A percentile compares a stretch with the other conserved stretches of the same genome.
Conservation (phyloP, 345 rosid genomes). For the Arabidopsis arenosa region DNA sequence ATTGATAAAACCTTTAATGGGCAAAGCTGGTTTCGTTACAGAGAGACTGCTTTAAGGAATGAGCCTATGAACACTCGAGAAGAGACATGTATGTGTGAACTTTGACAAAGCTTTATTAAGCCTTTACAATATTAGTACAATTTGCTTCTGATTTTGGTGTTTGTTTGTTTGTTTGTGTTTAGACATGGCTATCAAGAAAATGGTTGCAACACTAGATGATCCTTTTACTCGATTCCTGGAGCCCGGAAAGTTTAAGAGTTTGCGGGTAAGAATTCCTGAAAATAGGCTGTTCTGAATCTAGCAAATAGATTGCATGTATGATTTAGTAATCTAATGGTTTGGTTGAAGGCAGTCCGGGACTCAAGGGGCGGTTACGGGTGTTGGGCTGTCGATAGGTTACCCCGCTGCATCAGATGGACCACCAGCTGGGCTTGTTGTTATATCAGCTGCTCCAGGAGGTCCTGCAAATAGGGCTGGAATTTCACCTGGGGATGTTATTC, state of each 20-base stretch:
- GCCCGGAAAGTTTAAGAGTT: constrained; percentile 88
- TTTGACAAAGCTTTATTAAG: background rate
- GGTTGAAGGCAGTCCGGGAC: constrained; percentile 98
- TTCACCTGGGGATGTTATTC: constrained; percentile 76
- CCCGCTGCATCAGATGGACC: constrained; percentile 62
- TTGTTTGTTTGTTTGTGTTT: constrained; percentile 43
- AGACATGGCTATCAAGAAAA: constrained; percentile 88
- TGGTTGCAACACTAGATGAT: constrained; percentile 90
- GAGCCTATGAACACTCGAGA: constrained; percentile 89
- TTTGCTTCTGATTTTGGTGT: constrained; percentile 26
- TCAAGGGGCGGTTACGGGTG: constrained; percentile 93
- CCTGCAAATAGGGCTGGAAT: constrained; percentile 90
- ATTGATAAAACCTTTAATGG: constrained; percentile 91
- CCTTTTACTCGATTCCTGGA: constrained; percentile 94
- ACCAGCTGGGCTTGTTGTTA: constrained; percentile 72
- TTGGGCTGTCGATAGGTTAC: constrained; percentile 93
- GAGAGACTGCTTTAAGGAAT: constrained; percentile 84
- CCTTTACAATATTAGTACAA: background rate
- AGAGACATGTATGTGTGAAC: constrained; percentile 72
- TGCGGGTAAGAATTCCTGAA: constrained; percentile 67
- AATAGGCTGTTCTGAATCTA: background rate
- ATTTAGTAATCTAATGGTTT: constrained; percentile 49
- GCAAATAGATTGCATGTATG: constrained; percentile 31
- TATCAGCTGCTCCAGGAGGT: constrained; percentile 91
- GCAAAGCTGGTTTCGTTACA: constrained; percentile 96